A percentile compares a stretch with the other conserved stretches of the same genome.
These are phyloP conservation scores for Hygrocybe coccinea DNA, from an alignment of 768 basidiomycete genomes.

Conservation along the genomic window DNA sequence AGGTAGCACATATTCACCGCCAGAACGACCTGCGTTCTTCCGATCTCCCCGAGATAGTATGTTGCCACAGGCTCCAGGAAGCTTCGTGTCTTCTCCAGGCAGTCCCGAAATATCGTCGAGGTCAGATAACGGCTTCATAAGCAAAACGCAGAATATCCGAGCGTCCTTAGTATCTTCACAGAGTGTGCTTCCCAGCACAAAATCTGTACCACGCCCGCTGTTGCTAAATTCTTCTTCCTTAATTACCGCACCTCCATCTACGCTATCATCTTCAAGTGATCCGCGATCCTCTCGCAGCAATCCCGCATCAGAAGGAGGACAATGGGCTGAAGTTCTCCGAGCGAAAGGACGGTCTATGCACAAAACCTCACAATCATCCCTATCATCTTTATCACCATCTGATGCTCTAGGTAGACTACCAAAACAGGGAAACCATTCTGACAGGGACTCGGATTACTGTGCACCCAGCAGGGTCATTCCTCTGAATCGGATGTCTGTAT, in stretches of 20 bases:
- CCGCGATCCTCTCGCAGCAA: slow-evolving; percentile 35
- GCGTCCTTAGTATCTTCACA: slow-evolving; percentile 39
- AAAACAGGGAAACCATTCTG: slow-evolving; percentile 37
- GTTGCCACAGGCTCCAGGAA: slow-evolving; percentile 31
- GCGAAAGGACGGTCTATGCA: slow-evolving; percentile 37
- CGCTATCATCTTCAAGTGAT: slow-evolving; percentile 8
- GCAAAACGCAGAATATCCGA: slow-evolving; percentile 36
- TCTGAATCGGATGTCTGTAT: slow-evolving; percentile 62
- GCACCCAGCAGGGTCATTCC: slow-evolving; percentile 53
- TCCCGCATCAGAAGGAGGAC: slow-evolving; percentile 30
- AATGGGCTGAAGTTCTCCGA: slow-evolving; percentile 49
- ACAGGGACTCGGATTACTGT: slow-evolving; percentile 53
- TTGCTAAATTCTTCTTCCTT: slow-evolving; percentile 52
- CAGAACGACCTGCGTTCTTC: slow-evolving; percentile 55
- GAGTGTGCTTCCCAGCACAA: slow-evolving; percentile 35
- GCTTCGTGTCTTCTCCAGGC: slow-evolving; percentile 25
- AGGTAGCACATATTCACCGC: slow-evolving; percentile 44
- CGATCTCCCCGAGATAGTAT: slow-evolving; percentile 54
- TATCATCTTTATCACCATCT: slow-evolving; percentile 58
- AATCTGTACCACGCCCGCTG: slow-evolving; percentile 60
- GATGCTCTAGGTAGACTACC: slow-evolving; percentile 37
- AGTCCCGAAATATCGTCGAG: slow-evolving; percentile 29
- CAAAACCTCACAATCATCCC: slow-evolving; percentile 58
- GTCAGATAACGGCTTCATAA: slow-evolving; percentile 31
- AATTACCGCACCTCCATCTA: slow-evolving; percentile 31